These are phyloP conservation scores for Coffea eugenioides DNA, from an alignment of 257 asterid genomes.

Conservation along the genomic window DNA sequence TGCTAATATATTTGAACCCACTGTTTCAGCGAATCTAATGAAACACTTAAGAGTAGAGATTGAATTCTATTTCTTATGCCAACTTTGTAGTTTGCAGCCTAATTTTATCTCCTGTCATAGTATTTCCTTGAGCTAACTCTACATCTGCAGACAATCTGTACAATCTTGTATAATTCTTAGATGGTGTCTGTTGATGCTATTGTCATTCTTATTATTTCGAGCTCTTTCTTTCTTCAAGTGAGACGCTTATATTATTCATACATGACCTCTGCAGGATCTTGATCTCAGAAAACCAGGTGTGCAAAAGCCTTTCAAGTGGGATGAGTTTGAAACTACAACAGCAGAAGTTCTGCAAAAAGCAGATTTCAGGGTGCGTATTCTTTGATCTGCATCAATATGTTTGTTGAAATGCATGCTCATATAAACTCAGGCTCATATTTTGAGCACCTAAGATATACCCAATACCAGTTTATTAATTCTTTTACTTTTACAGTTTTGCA, in stretches of 20 bases:
- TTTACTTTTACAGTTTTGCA: neutral
- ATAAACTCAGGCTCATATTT: neutral
- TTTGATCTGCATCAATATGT: constrained; percentile 12
- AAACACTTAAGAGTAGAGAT: neutral
- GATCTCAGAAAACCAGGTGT: constrained; percentile 72
- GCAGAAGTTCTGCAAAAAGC: constrained; percentile 76
- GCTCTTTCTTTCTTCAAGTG: constrained; percentile 3
- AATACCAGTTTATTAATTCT: neutral
- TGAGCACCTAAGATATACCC: neutral
- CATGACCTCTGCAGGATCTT: constrained; percentile 62
- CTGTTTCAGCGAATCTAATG: neutral
- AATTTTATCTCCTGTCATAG: neutral
- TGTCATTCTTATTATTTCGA: neutral
- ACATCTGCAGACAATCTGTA: neutral
- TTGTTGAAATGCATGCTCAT: neutral
- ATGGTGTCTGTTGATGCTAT: constrained; percentile 1
- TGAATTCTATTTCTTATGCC: neutral
- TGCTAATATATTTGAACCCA: neutral
- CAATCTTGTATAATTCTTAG: neutral
- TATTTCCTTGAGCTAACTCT: neutral
- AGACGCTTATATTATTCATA: constrained; percentile 17
- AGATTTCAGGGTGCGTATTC: constrained; percentile 85
- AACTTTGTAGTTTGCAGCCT: neutral
- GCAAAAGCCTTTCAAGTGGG: constrained; percentile 52
- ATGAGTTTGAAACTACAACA: constrained; percentile 73